Base-by-base conservation (phyloP, 768 basidiomycete species). In the Lactarius psammicola region DNA sequence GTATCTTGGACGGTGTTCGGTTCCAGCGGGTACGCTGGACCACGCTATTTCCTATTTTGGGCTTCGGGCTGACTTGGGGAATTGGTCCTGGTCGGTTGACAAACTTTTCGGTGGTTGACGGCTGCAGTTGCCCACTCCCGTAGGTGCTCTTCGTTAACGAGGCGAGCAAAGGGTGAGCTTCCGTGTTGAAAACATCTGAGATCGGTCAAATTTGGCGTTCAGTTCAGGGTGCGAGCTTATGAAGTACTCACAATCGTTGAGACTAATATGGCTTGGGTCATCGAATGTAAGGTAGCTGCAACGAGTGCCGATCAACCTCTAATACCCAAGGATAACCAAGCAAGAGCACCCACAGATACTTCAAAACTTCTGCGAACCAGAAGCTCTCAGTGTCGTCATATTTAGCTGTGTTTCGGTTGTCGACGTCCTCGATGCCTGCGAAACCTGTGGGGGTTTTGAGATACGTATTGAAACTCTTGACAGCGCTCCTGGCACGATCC, bases 351-450 rank as follows among this genome's bases (percentile, higher is more conserved):
- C 61, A 90, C 85, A 90, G 70, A 72, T 91, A 90, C 74, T 91
- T 90, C 73, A 91, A 75, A 49, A 87, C 87, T 76, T 92, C 90
- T 0, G 85, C 88, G 65, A 88, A 90, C 85, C 79, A 81, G 74
- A 85, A 92, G 69, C 86, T 88, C 74, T 86, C 80, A 70, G 82
- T 87, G 65, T 86, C 84, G 69, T 91, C 84, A n/a, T 85, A 80
- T 64, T 74, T 74, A 6, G 71, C 73, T 28, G 77, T 73, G 11
- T 73, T 72, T 34, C 69, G 72, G 60, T 81, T 75, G 65, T 85
- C 79, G 6, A 90, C 87, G 64, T 91, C 80, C 55, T 78, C 74
- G 66, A 91, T 74, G 0, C 84, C 86, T 0, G 82, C 81, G 72
- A 80, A 90, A 2, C 82, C 87, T n/a, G 78, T 80, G 2, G 80